A percentile compares a stretch with the other conserved stretches of the same genome.
Conservation (phyloP, 805 yeast species). For the Torulaspora microellipsoides region DNA sequence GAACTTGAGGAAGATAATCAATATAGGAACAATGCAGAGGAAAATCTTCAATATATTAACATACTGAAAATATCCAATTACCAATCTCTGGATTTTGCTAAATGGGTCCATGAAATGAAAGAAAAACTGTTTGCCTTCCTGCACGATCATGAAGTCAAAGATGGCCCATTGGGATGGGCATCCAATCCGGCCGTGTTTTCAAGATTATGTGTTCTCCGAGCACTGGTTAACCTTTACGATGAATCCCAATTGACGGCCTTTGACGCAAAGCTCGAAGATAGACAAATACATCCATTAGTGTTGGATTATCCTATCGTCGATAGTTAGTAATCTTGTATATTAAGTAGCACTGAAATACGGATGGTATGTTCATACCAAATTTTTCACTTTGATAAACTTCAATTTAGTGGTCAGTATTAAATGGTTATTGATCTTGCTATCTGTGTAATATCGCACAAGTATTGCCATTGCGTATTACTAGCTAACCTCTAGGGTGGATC, state of each 20-base stretch:
- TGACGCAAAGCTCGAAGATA: constrained; percentile 3
- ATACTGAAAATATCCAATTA: constrained; percentile 15
- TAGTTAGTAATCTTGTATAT: no score
- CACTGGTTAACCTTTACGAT: constrained; percentile 2
- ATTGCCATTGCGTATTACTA: no score
- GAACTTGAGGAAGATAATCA: constrained; percentile 64
- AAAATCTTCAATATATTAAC: constrained; percentile 18
- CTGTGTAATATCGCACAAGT: no score
- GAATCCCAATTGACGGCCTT: constrained; percentile 4
- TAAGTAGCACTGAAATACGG: no score
- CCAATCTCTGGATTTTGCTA: background rate
- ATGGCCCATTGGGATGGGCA: constrained; percentile 27
- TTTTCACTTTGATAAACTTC: no score
- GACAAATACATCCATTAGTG: constrained; percentile 18
- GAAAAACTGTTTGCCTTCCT: constrained; percentile 2
- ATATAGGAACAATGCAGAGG: constrained; percentile 48
- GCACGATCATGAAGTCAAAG: constrained; percentile 5
- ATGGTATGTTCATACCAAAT: no score
- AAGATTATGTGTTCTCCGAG: constrained; percentile 18
- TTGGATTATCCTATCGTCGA: background rate
- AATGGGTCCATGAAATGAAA: constrained; percentile 1
- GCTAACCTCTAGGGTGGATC: no score
- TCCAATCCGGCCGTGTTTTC: constrained; percentile 22
- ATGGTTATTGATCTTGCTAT: no score
- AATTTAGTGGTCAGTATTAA: no score